Evolutionary conservation across 257 asterid species (phyloP).

Genomic region (Voacanga thouarsii): DNA sequence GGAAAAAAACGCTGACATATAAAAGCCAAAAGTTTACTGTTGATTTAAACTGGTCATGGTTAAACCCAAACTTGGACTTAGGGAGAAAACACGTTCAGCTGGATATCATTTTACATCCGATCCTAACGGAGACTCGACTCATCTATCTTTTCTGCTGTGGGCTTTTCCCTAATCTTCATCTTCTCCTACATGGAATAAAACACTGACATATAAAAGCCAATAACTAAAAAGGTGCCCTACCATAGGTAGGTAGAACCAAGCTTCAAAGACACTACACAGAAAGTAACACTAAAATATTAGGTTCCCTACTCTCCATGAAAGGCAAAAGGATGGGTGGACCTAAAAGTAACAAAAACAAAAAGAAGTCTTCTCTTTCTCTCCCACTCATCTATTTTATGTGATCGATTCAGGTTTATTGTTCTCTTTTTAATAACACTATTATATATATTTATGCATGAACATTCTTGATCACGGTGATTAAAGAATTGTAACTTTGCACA

Average conservation of each 20-base stretch:
- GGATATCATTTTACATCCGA: not conserved
- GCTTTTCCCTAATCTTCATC: not conserved
- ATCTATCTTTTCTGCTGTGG: too few species aligned
- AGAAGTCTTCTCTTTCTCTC: not conserved
- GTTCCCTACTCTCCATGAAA: not conserved
- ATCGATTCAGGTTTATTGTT: not conserved
- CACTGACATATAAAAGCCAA: not conserved
- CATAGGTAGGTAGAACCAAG: not conserved
- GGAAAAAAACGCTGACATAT: too few species aligned
- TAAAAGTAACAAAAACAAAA: not conserved
- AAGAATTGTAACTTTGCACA: not conserved
- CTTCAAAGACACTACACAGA: not conserved
- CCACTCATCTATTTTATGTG: not conserved
- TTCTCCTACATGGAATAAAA: not conserved
- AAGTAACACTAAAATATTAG: not conserved
- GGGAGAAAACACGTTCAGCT: not conserved
- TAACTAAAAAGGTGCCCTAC: not conserved
- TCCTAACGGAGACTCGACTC: too few species aligned
- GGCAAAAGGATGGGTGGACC: not conserved
- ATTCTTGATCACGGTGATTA: constrained; percentile 5
- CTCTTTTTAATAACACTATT: not conserved
- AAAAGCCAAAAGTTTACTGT: too few species aligned
- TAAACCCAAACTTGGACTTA: not conserved
- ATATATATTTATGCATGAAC: not conserved
- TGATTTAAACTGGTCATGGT: not conserved